A percentile compares a stretch with the other conserved stretches of the same genome.
Evolutionary conservation across 495 filamentous ascomycete species (phyloP).

Genomic region (Aspergillus asperescens): DNA sequence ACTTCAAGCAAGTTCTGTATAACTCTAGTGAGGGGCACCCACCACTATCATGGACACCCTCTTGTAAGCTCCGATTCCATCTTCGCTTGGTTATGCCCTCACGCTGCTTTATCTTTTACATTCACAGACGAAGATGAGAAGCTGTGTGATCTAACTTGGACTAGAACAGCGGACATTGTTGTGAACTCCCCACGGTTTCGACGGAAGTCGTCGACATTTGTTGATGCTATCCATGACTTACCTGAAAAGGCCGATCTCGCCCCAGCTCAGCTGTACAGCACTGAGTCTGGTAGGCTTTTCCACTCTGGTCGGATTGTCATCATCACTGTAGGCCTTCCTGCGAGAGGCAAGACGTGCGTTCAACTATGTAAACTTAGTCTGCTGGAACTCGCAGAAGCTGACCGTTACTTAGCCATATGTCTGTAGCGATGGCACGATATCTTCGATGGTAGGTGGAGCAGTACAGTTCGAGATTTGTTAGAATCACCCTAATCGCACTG

Average conservation of each 20-base stretch:
- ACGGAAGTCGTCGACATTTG: conserved; percentile 87
- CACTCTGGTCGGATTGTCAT: conserved; percentile 97
- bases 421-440: conserved; percentile 91
- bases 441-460: conserved; percentile 68
- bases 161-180: conserved; percentile 77
- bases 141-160: conserved; percentile 8
- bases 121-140: background rate
- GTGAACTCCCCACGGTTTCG: conserved; percentile 78
- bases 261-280: conserved; percentile 95
- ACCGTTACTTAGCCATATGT: conserved; percentile 65
- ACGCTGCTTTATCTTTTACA: background rate
- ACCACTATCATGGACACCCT: conserved; percentile 64
- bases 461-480: background rate
- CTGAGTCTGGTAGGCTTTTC: conserved; percentile 92
- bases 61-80: conserved; percentile 51
- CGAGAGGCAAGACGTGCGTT: conserved; percentile 89
- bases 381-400: conserved; percentile 7
- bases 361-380: background rate
- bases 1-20: conserved; percentile 4
- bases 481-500: conserved; percentile 19
- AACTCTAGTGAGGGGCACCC: background rate
- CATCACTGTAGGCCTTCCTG: conserved; percentile 91
- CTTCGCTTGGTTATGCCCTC: background rate
- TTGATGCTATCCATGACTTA: conserved; percentile 96
- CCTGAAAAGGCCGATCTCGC: conserved; percentile 79